Evolutionary conservation across 1,284 basidiomycete genomes (phyloP), one percentile per base, ranked within the genome.

Genomic region (Leccinum solheimii): DNA sequence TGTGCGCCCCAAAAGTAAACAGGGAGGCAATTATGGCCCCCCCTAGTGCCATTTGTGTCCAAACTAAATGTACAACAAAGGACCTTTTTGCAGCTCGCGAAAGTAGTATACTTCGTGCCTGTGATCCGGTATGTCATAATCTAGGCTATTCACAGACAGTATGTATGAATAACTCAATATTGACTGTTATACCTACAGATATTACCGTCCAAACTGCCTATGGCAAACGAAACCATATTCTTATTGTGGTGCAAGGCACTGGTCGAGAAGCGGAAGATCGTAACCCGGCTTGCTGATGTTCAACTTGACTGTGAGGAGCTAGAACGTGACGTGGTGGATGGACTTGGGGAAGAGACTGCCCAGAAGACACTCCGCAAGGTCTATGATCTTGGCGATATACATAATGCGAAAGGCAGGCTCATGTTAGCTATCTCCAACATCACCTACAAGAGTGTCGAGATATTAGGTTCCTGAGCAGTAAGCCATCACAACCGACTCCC

Each of bases 281-380:
- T 52, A 14, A 26, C 48, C 34, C 34, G 34, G 48, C 56, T 57
- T 38, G 56, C 56, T 19, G 48, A 57, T 53, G n/a, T 53, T 14
- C 56, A 57, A 16, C 56, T 57, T 53, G 56, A 57, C 56, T 57
- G 56, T n/a, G 56, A 57, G 16, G 23, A 36, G 48, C 38, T 57
- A 13, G 45, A 57, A 57, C 2, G n/a, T 26, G 45, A 57, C 23
- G 48, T 57, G 32, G 23, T 51, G 32, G 14, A 57, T 34, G 23
- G 11, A 57, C 56, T 57, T 9, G 48, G 56, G 56, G 56, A 57
- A 52, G 56, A 57, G 16, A 23, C 32, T 38, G 48, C 32, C 23
- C 36, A 38, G 36, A 38, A 38, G 36, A 38, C 36, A 38, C 36
- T 38, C 14, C 34, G 34, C 34, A 36, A 14, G 34, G 6, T 38